Evolutionary conservation across 148 eudicot species (phyloP).

Genomic region (Diospyros kaki): DNA sequence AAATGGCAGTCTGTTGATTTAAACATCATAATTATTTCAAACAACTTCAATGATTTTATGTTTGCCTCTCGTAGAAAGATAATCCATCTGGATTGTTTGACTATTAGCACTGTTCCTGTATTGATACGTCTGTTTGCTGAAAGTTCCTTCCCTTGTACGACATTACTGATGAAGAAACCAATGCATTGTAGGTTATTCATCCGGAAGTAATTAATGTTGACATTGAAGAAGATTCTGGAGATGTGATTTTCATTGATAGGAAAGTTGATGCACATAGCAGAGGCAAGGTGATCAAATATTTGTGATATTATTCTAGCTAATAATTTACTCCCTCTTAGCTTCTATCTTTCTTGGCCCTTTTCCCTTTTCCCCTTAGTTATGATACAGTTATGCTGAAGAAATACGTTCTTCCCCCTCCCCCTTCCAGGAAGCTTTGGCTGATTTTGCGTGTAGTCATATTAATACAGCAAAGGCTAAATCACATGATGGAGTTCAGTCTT

Average conservation of each 20-base stretch:
- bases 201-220: conserved; percentile 62
- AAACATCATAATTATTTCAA: neutral
- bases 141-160: neutral
- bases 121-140: neutral
- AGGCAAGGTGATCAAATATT: conserved; percentile 50
- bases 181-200: conserved; percentile 32
- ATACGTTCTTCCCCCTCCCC: neutral
- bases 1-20: neutral
- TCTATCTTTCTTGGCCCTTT: neutral
- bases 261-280: conserved; percentile 31
- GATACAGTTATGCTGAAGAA: neutral
- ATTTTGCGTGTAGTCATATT: conserved; percentile 12
- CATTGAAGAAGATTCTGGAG: conserved; percentile 46
- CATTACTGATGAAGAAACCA: conserved; percentile 7
- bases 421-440: conserved; percentile 29
- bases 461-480: conserved; percentile 14
- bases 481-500: conserved; percentile 16
- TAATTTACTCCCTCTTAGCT: neutral
- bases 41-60: neutral
- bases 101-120: neutral
- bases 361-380: neutral
- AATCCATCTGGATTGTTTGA: neutral
- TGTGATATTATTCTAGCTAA: neutral
- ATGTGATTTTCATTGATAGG: conserved; percentile 35
- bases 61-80: too few relatives aligned